Conservation (phyloP, 1,139 yeast species). For the Geotrichum europaeum region DNA sequence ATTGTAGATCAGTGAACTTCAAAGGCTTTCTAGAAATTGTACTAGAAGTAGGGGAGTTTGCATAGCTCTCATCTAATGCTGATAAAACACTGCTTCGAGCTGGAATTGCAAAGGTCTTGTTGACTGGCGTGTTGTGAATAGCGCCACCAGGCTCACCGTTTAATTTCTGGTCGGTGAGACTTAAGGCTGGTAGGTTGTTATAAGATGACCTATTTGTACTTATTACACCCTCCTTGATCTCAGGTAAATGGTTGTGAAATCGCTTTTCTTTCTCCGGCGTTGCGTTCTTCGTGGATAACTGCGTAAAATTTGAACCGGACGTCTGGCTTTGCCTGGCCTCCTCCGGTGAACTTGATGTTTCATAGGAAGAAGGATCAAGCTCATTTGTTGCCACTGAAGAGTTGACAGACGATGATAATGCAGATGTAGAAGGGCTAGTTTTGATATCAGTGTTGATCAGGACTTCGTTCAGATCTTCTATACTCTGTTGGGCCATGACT, state of each 20-base stretch:
- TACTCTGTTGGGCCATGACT: not conserved
- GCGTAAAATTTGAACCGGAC: slow-evolving; percentile 5
- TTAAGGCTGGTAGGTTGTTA: not conserved
- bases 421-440: not conserved
- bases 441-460: not conserved
- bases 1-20: not conserved
- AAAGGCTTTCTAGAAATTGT: not conserved
- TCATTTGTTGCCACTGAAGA: slow-evolving; percentile 5
- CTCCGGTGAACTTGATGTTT: slow-evolving; percentile 6
- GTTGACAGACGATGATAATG: slow-evolving; percentile 3
- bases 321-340: not conserved
- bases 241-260: not conserved
- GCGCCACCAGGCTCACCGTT: not conserved
- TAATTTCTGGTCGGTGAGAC: not conserved
- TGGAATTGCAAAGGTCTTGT: not conserved
- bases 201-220: not conserved
- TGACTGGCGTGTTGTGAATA: not conserved
- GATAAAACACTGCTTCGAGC: not conserved
- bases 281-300: not conserved
- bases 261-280: not conserved
- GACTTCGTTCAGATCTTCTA: not conserved
- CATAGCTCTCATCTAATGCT: not conserved
- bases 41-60: not conserved
- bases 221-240: slow-evolving; percentile 9
- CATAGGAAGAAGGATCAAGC: slow-evolving; percentile 9